Evolutionary conservation across 2,329 filamentous ascomycete species (phyloP), one percentile per base, ranked within the genome.

Genomic region (Xylariaceae sp.): DNA sequence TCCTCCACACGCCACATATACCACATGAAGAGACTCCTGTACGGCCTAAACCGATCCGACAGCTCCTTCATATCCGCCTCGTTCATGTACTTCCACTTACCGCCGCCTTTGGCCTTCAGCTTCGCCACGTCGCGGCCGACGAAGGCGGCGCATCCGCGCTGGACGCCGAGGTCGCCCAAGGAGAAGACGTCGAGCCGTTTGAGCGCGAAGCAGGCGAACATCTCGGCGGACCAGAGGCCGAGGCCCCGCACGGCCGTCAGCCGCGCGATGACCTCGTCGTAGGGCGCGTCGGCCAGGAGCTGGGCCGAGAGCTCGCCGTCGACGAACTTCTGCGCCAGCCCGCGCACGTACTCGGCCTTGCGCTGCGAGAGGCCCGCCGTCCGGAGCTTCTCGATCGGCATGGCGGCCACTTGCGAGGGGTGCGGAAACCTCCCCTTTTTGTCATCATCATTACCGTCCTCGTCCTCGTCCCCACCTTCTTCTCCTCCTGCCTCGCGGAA

Each of bases 81-180:
- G 24, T 74, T 76, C 88, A 97, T 95, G 62, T 97, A 98, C 69
- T 97, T 97, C 83, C 88, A 97, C 68, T 97, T 97, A 31, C 86
- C 85, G 17, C 80, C 81, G 17, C 80, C 81, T 48, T 79, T 85
- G 24, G 18, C 50, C 66, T 94, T 96, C 43, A 96, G 66, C 64
- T 90, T 94, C 31, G 70, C 77, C 15, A 97, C 80, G 59, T 97
- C 87, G 43, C 77, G 78, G 1, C 92, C 92, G 33, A 81, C 72
- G 57, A 92, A 89, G 0, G 85, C 82, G 1, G 92, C 92, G 81
- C 96, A 94, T 8, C 92, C 92, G 55, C 89, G 73, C 74, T 97
- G 92, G 31, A 98, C 87, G 4, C 92, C 92, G 46, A 98, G 65
- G 65, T 98, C 90, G 1, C 92, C 90, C 1, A 87, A 83, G 15